Conservation (phyloP, 352 stramenopile genomes). For the Pythium dissotocum region DNA sequence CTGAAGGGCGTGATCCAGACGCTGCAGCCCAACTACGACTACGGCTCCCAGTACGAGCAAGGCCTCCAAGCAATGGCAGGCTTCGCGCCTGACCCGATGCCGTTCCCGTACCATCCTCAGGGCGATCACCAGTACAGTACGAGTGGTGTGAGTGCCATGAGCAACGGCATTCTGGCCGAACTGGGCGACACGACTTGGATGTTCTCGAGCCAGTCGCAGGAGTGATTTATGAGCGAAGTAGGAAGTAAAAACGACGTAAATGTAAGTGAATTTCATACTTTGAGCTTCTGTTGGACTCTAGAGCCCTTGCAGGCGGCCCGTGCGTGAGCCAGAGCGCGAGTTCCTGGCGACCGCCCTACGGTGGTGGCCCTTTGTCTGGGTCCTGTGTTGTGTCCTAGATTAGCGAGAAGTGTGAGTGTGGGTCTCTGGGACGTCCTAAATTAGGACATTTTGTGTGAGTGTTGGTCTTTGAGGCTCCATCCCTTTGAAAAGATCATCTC, state of each 20-base stretch:
- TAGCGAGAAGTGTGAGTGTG: conserved; percentile 24
- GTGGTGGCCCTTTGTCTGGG: background rate
- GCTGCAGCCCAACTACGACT: conserved; percentile 2
- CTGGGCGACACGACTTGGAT: conserved; percentile 1
- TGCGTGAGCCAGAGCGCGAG: background rate
- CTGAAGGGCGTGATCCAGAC: conserved; percentile 33
- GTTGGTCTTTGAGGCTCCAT: background rate
- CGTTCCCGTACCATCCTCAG: background rate
- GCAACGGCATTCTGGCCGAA: conserved; percentile 14
- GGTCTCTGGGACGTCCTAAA: conserved; percentile 11
- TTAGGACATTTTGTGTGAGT: background rate
- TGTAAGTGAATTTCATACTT: background rate
- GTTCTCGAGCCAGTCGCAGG: conserved; percentile 5
- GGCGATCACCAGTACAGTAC: background rate
- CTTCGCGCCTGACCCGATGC: background rate
- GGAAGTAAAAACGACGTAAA: background rate
- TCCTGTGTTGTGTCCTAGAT: conserved; percentile 6
- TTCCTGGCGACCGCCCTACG: background rate
- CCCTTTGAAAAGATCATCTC: conserved; percentile 12
- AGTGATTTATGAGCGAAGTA: background rate
- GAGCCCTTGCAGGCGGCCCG: background rate
- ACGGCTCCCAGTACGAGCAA: background rate
- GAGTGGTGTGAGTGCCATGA: background rate
- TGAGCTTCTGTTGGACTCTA: no score
- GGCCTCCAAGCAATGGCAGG: background rate